phyloP scores from a whole-genome alignment of 2,329 filamentous ascomycete species.

The Zelopaecilomyces penicillatus region DNA sequence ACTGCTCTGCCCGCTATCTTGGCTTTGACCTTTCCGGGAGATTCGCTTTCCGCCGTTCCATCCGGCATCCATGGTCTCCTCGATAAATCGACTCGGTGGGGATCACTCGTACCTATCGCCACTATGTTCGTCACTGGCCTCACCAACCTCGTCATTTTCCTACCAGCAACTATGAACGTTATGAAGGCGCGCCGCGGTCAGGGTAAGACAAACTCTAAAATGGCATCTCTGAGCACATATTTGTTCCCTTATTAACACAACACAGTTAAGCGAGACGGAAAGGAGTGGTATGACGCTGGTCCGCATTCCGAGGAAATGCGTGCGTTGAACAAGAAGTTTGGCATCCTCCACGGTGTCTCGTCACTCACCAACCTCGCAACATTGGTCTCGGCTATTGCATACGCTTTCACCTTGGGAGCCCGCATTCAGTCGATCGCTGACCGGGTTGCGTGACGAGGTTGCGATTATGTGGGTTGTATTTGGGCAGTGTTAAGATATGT shows the following conservation, averaged over 20 bases:
- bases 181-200: slow-evolving; percentile 73
- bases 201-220: slow-evolving; percentile 41
- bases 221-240: background rate
- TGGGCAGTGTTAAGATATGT: too few species aligned
- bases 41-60: slow-evolving; percentile 36
- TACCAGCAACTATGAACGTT: slow-evolving; percentile 65
- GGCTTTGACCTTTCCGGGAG: slow-evolving; percentile 72
- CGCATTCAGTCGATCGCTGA: slow-evolving; percentile 40
- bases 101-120: slow-evolving; percentile 59
- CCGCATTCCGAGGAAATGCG: slow-evolving; percentile 83
- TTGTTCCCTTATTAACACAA: background rate
- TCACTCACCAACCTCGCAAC: slow-evolving; percentile 69
- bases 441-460: background rate
- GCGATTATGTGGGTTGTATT: background rate
- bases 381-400: slow-evolving; percentile 61
- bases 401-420: slow-evolving; percentile 66
- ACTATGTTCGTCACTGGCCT: slow-evolving; percentile 63
- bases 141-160: slow-evolving; percentile 61
- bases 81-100: slow-evolving; percentile 51
- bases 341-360: slow-evolving; percentile 70
- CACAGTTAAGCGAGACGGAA: slow-evolving; percentile 75
- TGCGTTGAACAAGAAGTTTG: slow-evolving; percentile 69
- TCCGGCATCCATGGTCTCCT: slow-evolving; percentile 48
- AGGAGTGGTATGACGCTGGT: slow-evolving; percentile 70
- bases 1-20: slow-evolving; percentile 64